phyloP scores from a whole-genome alignment of 2,329 filamentous ascomycete genomes.

The Ophiostoma sp. region DNA sequence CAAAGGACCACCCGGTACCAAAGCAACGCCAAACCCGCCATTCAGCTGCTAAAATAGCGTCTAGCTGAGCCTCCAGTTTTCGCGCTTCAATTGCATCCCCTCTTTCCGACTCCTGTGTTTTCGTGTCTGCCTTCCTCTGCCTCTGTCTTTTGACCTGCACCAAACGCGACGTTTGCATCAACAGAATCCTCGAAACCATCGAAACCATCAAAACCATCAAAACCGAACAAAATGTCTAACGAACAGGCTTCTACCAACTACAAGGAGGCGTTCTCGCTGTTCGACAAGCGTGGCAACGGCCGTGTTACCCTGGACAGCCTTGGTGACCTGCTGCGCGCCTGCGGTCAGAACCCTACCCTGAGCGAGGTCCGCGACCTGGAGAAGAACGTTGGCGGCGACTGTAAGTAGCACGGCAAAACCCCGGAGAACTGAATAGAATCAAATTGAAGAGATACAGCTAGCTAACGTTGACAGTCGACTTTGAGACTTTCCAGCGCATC shows the following conservation, averaged over 20 bases:
- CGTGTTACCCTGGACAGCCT: constrained; percentile 81
- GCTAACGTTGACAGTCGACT: constrained; percentile 65
- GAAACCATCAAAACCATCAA: background rate
- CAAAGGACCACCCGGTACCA: constrained; percentile 14
- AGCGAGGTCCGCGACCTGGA: constrained; percentile 89
- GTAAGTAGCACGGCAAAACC: constrained; percentile 53
- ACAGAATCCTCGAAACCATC: background rate
- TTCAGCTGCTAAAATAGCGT: constrained; percentile 11
- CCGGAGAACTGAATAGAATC: background rate
- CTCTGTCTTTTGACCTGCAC: background rate
- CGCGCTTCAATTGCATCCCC: background rate
- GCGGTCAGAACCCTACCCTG: constrained; percentile 95
- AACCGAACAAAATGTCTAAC: constrained; percentile 45
- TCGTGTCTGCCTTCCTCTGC: background rate
- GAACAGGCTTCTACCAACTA: constrained; percentile 85
- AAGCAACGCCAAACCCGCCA: constrained; percentile 12
- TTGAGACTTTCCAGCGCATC: constrained; percentile 92
- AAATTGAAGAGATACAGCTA: background rate
- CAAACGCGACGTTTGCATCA: background rate
- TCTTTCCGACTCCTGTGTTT: background rate
- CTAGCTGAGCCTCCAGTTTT: background rate
- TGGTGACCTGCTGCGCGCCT: constrained; percentile 90
- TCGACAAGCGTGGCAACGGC: constrained; percentile 97
- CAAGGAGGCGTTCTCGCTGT: constrained; percentile 99
- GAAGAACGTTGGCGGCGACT: constrained; percentile 82